phyloP scores from a whole-genome alignment of 345 rosid species.

The Arabidopsis suecica region DNA sequence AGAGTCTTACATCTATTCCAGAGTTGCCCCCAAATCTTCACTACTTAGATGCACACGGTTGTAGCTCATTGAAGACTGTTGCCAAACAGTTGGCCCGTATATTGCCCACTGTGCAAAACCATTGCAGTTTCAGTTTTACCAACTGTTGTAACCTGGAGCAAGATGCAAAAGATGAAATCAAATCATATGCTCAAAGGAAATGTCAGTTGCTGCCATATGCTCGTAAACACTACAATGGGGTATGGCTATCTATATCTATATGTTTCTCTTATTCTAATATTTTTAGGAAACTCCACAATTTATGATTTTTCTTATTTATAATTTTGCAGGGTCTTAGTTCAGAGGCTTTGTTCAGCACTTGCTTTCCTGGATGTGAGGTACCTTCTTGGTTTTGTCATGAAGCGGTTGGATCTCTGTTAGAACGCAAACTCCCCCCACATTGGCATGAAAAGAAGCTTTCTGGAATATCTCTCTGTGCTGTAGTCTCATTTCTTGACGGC shows the following conservation, averaged over 20 bases:
- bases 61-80: not conserved
- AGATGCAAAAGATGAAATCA: constrained; percentile 5
- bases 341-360: not conserved
- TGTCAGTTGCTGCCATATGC: constrained; percentile 4
- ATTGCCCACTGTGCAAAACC: not conserved
- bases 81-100: not conserved
- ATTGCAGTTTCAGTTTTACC: not conserved
- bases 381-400: not conserved
- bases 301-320: not conserved
- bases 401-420: not conserved
- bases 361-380: not conserved
- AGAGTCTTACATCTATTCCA: not conserved
- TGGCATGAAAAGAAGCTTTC: not conserved
- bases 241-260: not conserved
- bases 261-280: not conserved
- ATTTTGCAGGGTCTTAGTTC: not conserved
- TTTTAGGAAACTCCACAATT: not conserved
- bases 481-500: not conserved
- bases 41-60: constrained; percentile 20
- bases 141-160: constrained; percentile 11
- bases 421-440: not conserved
- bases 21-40: constrained; percentile 6
- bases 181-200: constrained; percentile 8
- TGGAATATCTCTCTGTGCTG: not conserved
- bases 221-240: constrained; percentile 4